Evolutionary conservation across 2,329 filamentous ascomycete species (phyloP), one percentile per base, ranked within the genome.

Genomic region (Nothophoma quercina): DNA sequence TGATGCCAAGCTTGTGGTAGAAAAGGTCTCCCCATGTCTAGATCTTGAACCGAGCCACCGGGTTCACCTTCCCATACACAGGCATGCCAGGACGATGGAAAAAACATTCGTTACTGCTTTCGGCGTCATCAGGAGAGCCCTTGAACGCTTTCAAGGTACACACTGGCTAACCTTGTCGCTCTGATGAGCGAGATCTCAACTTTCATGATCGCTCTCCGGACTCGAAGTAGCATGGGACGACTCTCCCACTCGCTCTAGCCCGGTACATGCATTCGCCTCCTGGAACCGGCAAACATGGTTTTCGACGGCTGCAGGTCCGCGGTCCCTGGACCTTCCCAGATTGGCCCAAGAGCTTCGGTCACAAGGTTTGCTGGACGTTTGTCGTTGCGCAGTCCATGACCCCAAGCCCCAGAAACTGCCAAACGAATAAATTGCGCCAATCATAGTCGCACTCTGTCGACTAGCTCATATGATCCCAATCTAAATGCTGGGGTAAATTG

Each of bases 401-500:
- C 19, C 23, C 23, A 38, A 38, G 41, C 13, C 35, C 15, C 39
- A 29, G 34, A 30, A 21, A 33, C 36, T 26, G 13, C 40, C n/a
- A 29, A 25, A 28, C 15, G 35, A 25, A 35, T 29, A 8, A 26
- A 41, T 32, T 23, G 45, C 40, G 23, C 51, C 51, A 55, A 55
- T 55, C 29, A 46, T 23, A n/a, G 5, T 7, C 10, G 5, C 13
- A 7, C 8, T 10, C 6, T 10, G 10, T 19, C 2, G 4, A 23
- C 40, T 55, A 46, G 51, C 34, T 36, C 30, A 32, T 28, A 25
- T 19, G 36, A 16, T 16, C 8, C 7, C 25, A 55, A 55, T 55
- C 30, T 55, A 50, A 45, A 48, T 50, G 41, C 46, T 45, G 51
- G 51, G 51, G 44, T 50, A 50, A 38, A 38, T 13, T 33, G 41